Percentiles rank a stretch among this genome's conserved stretches.
These are phyloP conservation scores for Canna indica DNA, from an alignment of 176 grass and related monocot genomes.

Conservation along the genomic window DNA sequence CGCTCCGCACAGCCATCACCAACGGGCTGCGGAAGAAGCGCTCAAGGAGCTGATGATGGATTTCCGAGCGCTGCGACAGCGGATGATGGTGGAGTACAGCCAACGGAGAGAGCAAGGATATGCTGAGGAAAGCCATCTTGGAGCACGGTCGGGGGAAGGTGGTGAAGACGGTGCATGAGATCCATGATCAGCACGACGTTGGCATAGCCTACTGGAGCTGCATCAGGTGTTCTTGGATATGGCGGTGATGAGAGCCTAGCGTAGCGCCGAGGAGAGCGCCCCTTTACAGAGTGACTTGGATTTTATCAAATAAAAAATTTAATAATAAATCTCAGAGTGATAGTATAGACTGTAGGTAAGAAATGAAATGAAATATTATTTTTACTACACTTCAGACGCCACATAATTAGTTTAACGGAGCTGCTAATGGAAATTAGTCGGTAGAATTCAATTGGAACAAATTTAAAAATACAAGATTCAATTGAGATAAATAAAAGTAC, in stretches of 20 bases:
- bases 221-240: slow-evolving; percentile 16
- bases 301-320: too few relatives aligned
- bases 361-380: too few relatives aligned
- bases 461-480: too few relatives aligned
- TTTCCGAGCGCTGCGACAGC: slow-evolving; percentile 84
- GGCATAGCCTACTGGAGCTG: slow-evolving; percentile 9
- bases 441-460: too few relatives aligned
- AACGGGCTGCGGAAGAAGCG: slow-evolving; percentile 73
- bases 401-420: too few relatives aligned
- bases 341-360: too few relatives aligned
- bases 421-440: too few relatives aligned
- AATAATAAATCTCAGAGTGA: too few relatives aligned
- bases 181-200: slow-evolving; percentile 28
- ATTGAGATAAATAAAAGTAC: too few relatives aligned
- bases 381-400: too few relatives aligned
- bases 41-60: slow-evolving; percentile 94
- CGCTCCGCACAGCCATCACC: slow-evolving; percentile 60
- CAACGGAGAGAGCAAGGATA: slow-evolving; percentile 64
- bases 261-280: too few relatives aligned
- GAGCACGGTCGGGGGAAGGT: slow-evolving; percentile 71
- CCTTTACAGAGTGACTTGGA: too few relatives aligned
- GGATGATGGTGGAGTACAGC: slow-evolving; percentile 85
- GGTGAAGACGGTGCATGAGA: slow-evolving; percentile 63
- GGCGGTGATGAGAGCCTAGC: slow-evolving; percentile 15
- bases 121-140: slow-evolving; percentile 56